phyloP scores from a whole-genome alignment of 1,139 yeast species.

The Kodamaea derodonti region DNA sequence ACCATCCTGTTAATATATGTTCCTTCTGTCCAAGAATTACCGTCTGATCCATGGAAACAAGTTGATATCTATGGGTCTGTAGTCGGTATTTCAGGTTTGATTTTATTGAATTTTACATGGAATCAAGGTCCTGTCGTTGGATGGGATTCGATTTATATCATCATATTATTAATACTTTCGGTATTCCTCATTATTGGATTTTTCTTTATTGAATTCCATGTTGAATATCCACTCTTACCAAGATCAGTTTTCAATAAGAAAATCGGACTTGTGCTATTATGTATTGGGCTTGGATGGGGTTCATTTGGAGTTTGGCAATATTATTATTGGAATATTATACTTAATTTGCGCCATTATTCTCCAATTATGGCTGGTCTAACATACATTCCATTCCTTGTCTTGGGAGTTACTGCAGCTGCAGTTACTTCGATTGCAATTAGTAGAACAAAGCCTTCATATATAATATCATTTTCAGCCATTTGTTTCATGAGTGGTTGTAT shows the following conservation, averaged over 20 bases:
- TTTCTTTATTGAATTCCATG: constrained; percentile 27
- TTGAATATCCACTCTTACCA: constrained; percentile 44
- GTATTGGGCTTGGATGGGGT: constrained; percentile 52
- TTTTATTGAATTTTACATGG: constrained; percentile 49
- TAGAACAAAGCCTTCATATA: constrained; percentile 40
- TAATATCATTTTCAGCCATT: constrained; percentile 38
- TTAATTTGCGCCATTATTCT: constrained; percentile 42
- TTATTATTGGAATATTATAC: constrained; percentile 38
- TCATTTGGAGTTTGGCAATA: constrained; percentile 53
- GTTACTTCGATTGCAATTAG: constrained; percentile 40
- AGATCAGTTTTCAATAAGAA: constrained; percentile 33
- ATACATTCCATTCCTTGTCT: constrained; percentile 42
- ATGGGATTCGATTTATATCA: constrained; percentile 45
- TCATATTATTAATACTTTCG: constrained; percentile 41
- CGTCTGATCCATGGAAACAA: constrained; percentile 10
- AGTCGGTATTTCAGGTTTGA: constrained; percentile 44
- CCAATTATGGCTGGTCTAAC: constrained; percentile 43
- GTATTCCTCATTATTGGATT: constrained; percentile 30
- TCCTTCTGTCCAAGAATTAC: constrained; percentile 21
- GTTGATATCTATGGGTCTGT: constrained; percentile 47
- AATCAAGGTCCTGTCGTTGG: constrained; percentile 54
- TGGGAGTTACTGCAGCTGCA: constrained; percentile 47
- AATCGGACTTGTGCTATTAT: constrained; percentile 33
- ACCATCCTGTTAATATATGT: constrained; percentile 25
- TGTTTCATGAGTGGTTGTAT: constrained; percentile 48